Evolutionary conservation across 2,329 filamentous ascomycete genomes (phyloP), one percentile per base, ranked within the genome.

Genomic region (Trichoderma arundinaceum): DNA sequence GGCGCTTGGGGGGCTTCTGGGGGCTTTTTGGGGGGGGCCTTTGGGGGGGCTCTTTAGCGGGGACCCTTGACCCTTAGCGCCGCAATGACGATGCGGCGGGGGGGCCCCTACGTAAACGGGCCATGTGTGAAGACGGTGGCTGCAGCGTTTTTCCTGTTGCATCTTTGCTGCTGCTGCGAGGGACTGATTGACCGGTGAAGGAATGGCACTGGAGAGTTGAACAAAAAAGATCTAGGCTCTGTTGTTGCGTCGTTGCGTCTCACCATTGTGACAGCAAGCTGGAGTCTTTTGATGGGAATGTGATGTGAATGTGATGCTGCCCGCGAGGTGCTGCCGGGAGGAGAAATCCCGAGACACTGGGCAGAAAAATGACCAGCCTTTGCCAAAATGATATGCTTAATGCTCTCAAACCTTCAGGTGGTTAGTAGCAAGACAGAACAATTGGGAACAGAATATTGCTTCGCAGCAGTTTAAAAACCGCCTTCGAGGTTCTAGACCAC

Each of bases 81-180:
- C 67, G 19, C 67, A 60, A 68, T 68, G 67, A 68, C 67, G 67
- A 68, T 49, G 41, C 33, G 49, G 67, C 67, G 67, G 67, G 46
- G 64, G 4, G 22, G 22, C 58, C 59, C 22, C 38, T 41, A 32
- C 49, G 33, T 22, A 32, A 13, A 48, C 22, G 43, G 17, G 32
- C 56, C 39, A 39, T 46, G 41, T 17, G 38, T n/a, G 10, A 54
- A 17, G 28, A 51, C 48, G 56, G 58, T 53, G 64, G 64, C 64
- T 66, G 56, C 49, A 54, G 64, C 44, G 43, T 43, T n/a, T 51
- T 19, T 12, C 15, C 7, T 19, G n/a, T 15, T 39, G 28, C 7
- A 1, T 3, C 48, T 8, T 44, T 22, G 22, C n/a, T 54, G 33
- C 49, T 9, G 9, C 33, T 28, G 22, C 22, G 4, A 28, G 22